A percentile compares a stretch with the other conserved stretches of the same genome.
Conservation (phyloP, 2,329 filamentous ascomycete genomes). For the Tolypocladium cylindrosporum region DNA sequence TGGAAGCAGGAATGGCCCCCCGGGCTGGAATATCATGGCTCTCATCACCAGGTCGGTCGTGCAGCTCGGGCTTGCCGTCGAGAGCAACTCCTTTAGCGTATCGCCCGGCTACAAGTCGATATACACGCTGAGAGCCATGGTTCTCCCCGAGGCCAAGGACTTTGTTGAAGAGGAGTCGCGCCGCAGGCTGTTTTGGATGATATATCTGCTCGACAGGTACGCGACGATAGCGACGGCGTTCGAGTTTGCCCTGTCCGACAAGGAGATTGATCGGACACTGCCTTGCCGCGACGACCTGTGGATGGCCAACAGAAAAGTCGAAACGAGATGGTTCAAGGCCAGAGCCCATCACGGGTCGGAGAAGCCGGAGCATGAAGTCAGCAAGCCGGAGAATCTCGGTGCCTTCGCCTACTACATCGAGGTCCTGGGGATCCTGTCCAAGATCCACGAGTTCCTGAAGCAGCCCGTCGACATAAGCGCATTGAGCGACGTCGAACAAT, state of each 20-base stretch:
- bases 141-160: constrained; percentile 70
- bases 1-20: constrained; percentile 79
- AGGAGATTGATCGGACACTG: constrained; percentile 77
- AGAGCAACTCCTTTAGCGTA: constrained; percentile 68
- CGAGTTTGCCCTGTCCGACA: constrained; percentile 81
- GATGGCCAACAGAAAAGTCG: constrained; percentile 71
- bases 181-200: constrained; percentile 84
- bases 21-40: constrained; percentile 85
- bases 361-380: constrained; percentile 50
- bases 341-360: constrained; percentile 30
- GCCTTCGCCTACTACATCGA: constrained; percentile 88
- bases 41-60: constrained; percentile 83
- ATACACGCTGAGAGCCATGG: constrained; percentile 77
- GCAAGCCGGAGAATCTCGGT: constrained; percentile 71
- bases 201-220: constrained; percentile 82
- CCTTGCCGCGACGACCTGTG: constrained; percentile 85
- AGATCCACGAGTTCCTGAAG: constrained; percentile 82
- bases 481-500: constrained; percentile 74
- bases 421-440: constrained; percentile 75
- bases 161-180: constrained; percentile 87
- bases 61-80: constrained; percentile 75
- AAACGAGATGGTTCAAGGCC: constrained; percentile 71
- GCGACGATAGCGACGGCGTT: constrained; percentile 87
- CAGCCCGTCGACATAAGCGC: constrained; percentile 82
- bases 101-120: constrained; percentile 76